Evolutionary conservation across 139 green algal species (phyloP), one percentile per base, ranked within the genome.

Genomic region (Closterium sp.): DNA sequence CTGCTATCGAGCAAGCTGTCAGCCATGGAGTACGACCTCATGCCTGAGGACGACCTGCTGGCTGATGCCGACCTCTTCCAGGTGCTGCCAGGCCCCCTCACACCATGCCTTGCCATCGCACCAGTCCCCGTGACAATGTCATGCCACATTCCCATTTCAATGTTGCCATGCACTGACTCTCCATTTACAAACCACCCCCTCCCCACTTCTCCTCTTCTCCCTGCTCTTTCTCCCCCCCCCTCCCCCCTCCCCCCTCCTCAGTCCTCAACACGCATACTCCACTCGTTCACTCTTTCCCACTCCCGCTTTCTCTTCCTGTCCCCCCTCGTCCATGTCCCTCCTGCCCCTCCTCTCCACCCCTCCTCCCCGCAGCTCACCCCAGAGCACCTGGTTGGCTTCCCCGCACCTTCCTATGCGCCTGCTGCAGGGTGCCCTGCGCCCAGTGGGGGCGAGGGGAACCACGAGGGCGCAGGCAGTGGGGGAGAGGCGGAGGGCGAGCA

Each of bases 1-100:
- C 84, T 87, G 84, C 84, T 87, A 31, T 87, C 84, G n/a, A 87
- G 84, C 84, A 87, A 87, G 84, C 84, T 87, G 22, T 87, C 84
- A 17, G 28, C 84, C 21, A 28, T 87, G n/a, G 84, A 31, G 84
- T 31, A 87, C n/a, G 84, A 87, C 50, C 50, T 73, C 38, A 45
- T 45, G 50, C 13, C 13, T 22, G 13, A 27, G 13, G 50, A 73
- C 24, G 50, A 73, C 50, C 50, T 73, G 13, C 17, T 22, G 50
- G 1, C 50, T 1, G 13, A 73, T 11, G 50, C 13, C 9, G 50
- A 22, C 50, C 50, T 73, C 50, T 73, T 73, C 50, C 50, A 73
- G 50, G 50, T 73, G 50, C 50, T 73, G 38, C 38, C 38, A 21
- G 50, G 10, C 50, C 17, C 50, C 13, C 50, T 22, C 50, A 21